Evolutionary conservation across 345 rosid species (phyloP).

Genomic region (Odontarrhena argentea): DNA sequence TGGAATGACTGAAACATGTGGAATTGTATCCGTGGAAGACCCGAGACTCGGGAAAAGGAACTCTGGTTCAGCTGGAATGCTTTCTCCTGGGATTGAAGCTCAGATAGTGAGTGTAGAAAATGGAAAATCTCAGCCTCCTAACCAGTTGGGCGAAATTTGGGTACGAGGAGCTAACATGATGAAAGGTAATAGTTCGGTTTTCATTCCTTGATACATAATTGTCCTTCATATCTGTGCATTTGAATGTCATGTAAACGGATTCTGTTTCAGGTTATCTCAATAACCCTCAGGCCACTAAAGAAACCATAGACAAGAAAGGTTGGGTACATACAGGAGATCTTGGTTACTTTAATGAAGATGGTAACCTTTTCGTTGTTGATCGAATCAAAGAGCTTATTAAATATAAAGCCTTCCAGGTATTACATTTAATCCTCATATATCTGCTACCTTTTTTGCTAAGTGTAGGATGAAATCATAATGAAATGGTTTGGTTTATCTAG

Average conservation of each 20-base stretch:
- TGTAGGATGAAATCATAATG: background rate
- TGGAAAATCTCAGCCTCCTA: conserved; percentile 74
- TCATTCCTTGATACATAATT: background rate
- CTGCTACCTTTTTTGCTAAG: background rate
- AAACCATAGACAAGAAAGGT: conserved; percentile 70
- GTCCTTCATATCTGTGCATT: no score
- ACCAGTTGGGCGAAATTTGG: conserved; percentile 78
- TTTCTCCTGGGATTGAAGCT: conserved; percentile 72
- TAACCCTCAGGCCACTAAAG: conserved; percentile 77
- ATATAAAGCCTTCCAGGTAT: conserved; percentile 91
- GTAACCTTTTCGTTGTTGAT: conserved; percentile 73
- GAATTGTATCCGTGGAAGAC: conserved; percentile 63
- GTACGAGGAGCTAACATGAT: conserved; percentile 92
- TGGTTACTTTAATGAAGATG: conserved; percentile 81
- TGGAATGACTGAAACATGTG: conserved; percentile 92
- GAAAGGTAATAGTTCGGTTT: conserved; percentile 53
- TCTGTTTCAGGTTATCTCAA: conserved; percentile 70
- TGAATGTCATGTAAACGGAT: background rate
- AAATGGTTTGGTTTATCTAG: conserved; percentile 42
- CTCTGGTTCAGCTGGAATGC: conserved; percentile 76
- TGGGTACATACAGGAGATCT: conserved; percentile 96
- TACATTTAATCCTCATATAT: conserved; percentile 11
- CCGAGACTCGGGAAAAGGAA: conserved; percentile 46
- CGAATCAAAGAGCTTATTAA: conserved; percentile 93
- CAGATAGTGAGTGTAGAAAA: conserved; percentile 64